Percentiles rank a stretch among this genome's conserved stretches.
These are phyloP conservation scores for Colletotrichum cereale DNA, from an alignment of 2,329 filamentous ascomycete species.

Conservation along the genomic window DNA sequence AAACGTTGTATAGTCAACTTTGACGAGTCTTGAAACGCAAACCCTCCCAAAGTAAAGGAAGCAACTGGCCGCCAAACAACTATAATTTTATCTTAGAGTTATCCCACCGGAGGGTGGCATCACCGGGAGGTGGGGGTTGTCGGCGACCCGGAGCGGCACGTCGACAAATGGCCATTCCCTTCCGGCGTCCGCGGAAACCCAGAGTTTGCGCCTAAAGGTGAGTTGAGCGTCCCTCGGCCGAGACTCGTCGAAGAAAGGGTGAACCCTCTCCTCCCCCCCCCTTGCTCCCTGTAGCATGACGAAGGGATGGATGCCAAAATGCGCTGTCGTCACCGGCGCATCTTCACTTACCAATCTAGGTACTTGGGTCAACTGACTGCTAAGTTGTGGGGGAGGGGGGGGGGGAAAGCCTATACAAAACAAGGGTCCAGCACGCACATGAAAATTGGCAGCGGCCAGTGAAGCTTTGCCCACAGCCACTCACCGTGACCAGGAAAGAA, in stretches of 20 bases:
- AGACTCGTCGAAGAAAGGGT: not conserved
- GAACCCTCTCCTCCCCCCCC: too few species aligned
- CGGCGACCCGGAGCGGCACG: too few species aligned
- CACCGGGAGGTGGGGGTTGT: too few species aligned
- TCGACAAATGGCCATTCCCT: not conserved
- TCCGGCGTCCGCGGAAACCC: not conserved
- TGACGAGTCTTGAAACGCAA: not conserved
- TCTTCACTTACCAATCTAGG: too few species aligned
- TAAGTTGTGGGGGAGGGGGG: too few species aligned
- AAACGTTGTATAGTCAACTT: not conserved
- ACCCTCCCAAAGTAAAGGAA: not conserved
- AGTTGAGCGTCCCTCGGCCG: not conserved
- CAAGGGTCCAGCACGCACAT: not conserved
- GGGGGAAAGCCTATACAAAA: not conserved
- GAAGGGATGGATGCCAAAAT: not conserved
- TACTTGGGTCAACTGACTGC: not conserved
- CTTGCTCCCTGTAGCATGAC: not conserved
- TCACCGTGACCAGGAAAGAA: not conserved
- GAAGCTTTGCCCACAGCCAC: not conserved
- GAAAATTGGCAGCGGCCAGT: not conserved
- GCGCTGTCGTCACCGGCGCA: not conserved
- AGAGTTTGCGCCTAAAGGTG: not conserved
- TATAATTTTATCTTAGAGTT: not conserved
- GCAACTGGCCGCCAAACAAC: not conserved
- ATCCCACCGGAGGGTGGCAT: not conserved